Base-by-base conservation (phyloP, 768 basidiomycete species). In the Gymnopilus junonius region DNA sequence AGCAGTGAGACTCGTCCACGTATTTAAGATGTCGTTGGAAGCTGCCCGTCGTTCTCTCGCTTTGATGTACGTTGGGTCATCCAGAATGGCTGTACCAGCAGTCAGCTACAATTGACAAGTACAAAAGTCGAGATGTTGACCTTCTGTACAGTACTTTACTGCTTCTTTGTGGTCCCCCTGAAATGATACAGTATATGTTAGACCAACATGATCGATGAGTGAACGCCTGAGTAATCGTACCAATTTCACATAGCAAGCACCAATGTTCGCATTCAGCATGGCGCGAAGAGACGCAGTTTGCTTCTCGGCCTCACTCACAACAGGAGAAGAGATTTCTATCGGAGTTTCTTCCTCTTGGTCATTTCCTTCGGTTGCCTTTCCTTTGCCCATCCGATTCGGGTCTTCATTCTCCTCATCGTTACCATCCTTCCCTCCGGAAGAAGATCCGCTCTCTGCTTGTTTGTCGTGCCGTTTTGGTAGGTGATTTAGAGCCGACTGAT, bases 11-110 rank as follows among this genome's bases (percentile, higher is more conserved):
- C 92, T 89, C 8, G 92, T 83, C 96, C 96, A 99, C 10, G 91
- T 87, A 62, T 82, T 81, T 27, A 99, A 77, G 43, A 82, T 78
- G 64, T 95, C 94, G 71, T 95, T 97, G 7, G 92, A 93, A 21
- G 84, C 71, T 12, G 95, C 95, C n/a, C 97, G 87, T 67, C 97
- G 80, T 71, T 94, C 93, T 6, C 97, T 79, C 0, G 91, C 96
- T 76, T 97, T 98, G 67, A 91, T 74, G 72, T 99, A 97, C 21
- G 77, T 73, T 11, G 95, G 91, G 69, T 97, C 92, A 69, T 98
- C 93, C 32, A 82, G 75, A n/a, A 99, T 81, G 25, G 95, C 95
- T 95, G 70, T 51, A 27, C 21, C 17, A 46, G 55, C 60, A 21
- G 25, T 35, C 34, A 55, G 25, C 45, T 40, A 46, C 43, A 29